Evolutionary conservation across 495 filamentous ascomycete genomes (phyloP).

Genomic region (Staphylotrichum tortipilum): DNA sequence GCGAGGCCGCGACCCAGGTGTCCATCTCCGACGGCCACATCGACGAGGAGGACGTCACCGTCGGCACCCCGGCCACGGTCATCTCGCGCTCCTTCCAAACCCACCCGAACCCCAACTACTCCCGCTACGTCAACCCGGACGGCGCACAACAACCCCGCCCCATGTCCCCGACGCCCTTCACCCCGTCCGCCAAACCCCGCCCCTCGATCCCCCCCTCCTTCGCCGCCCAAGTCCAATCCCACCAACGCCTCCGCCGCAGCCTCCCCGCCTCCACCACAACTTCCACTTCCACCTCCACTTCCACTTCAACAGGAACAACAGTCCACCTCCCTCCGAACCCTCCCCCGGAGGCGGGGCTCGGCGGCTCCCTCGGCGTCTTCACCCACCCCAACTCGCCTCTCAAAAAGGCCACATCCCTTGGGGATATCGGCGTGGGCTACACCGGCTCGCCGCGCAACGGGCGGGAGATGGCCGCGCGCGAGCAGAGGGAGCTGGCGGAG

Average conservation of each 20-base stretch:
- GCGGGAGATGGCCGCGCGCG: slow-evolving; percentile 45
- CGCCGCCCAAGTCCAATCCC: slow-evolving; percentile 8
- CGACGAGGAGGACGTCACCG: slow-evolving; percentile 50
- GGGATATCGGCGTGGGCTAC: slow-evolving; percentile 30
- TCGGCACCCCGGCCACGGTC: slow-evolving; percentile 68
- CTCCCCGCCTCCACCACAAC: neutral
- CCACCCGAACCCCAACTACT: slow-evolving; percentile 81
- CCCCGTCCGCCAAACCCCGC: slow-evolving; percentile 18
- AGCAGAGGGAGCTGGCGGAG: slow-evolving; percentile 32
- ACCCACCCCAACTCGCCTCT: slow-evolving; percentile 74
- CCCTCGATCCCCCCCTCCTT: neutral
- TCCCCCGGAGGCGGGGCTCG: slow-evolving; percentile 24
- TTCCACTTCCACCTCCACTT: slow-evolving; percentile 6
- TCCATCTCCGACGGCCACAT: slow-evolving; percentile 35
- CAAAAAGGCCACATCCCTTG: slow-evolving; percentile 50
- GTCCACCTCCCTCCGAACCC: slow-evolving; percentile 8
- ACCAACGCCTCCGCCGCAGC: slow-evolving; percentile 12
- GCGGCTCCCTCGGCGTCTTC: slow-evolving; percentile 73
- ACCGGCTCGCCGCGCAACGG: slow-evolving; percentile 40
- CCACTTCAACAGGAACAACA: neutral
- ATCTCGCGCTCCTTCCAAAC: slow-evolving; percentile 77
- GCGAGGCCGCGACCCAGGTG: slow-evolving; percentile 77
- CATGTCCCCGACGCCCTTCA: slow-evolving; percentile 26
- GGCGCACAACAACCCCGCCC: slow-evolving; percentile 17
- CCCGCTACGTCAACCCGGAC: slow-evolving; percentile 68